phyloP scores from a whole-genome alignment of 768 basidiomycete genomes.

The Mycena sanguinolenta region DNA sequence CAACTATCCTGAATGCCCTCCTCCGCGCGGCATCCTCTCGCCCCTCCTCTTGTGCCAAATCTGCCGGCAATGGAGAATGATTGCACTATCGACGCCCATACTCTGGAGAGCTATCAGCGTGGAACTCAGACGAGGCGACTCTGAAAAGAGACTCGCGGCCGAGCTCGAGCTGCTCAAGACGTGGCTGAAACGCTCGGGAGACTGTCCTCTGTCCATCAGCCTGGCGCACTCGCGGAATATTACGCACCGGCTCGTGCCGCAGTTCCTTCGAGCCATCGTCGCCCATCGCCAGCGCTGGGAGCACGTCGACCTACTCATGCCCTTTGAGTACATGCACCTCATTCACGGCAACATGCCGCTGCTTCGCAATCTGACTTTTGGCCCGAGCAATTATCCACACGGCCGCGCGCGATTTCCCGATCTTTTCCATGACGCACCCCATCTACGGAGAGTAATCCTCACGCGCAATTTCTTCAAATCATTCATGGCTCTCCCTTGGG shows the following conservation, averaged over 20 bases:
- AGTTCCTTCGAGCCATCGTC: neutral
- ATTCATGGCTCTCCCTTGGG: neutral
- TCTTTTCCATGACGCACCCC: constrained; percentile 5
- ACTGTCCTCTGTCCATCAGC: neutral
- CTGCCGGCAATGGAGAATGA: constrained; percentile 2
- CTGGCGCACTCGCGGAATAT: neutral
- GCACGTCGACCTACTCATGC: neutral
- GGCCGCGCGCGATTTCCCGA: neutral
- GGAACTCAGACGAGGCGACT: neutral
- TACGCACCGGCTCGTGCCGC: neutral
- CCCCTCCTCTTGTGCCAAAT: constrained; percentile 7
- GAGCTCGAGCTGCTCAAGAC: neutral
- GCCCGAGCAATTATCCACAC: neutral
- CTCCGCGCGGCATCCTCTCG: neutral
- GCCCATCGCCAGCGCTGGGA: constrained; percentile 10
- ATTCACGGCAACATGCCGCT: constrained; percentile 7
- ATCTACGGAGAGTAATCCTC: neutral
- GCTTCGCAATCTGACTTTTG: neutral
- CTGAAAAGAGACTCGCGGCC: neutral
- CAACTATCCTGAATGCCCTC: constrained; percentile 11
- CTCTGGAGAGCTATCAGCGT: constrained; percentile 2
- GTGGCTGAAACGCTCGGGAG: neutral
- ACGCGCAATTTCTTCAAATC: neutral
- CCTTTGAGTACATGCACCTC: neutral
- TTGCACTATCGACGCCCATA: constrained; percentile 7